A percentile compares a stretch with the other conserved stretches of the same genome.
phyloP scores from a whole-genome alignment of 73 alveolate species.

The Durusdinium trenchii region DNA sequence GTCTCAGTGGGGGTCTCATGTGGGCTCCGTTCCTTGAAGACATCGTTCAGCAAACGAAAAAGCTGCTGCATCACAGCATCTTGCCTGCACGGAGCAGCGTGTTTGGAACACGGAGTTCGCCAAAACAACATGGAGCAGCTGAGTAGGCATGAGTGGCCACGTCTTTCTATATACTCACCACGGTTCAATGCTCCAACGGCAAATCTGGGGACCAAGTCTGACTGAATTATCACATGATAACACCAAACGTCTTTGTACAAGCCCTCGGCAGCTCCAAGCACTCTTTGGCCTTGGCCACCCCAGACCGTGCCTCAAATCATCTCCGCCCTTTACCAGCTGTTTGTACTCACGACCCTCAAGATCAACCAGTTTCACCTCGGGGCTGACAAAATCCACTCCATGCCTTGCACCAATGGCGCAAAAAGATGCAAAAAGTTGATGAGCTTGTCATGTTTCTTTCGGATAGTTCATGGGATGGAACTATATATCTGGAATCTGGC shows the following conservation, averaged over 20 bases:
- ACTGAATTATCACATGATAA: too few species aligned
- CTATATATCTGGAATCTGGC: neutral
- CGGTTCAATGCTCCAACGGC: too few species aligned
- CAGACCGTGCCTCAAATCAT: conserved; percentile 58
- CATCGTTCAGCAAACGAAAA: conserved; percentile 67
- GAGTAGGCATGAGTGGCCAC: too few species aligned
- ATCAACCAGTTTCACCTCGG: conserved; percentile 47
- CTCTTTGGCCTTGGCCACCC: too few species aligned
- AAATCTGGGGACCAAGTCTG: too few species aligned
- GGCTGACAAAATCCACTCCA: too few species aligned
- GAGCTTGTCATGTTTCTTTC: neutral
- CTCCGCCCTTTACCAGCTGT: conserved; percentile 84
- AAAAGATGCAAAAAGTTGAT: neutral
- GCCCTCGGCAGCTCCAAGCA: too few species aligned
- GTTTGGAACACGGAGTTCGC: neutral
- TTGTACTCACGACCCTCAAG: conserved; percentile 59
- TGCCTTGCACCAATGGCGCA: too few species aligned
- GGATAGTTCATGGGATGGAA: neutral
- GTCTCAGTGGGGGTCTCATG: too few species aligned
- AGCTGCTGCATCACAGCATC: conserved; percentile 95
- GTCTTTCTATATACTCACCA: too few species aligned
- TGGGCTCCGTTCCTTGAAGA: conserved; percentile 43
- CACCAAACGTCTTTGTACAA: too few species aligned
- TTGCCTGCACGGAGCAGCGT: conserved; percentile 36
- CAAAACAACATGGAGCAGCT: neutral